Conservation (phyloP, 305 asterid genomes). For the Fraxinus platypoda region DNA sequence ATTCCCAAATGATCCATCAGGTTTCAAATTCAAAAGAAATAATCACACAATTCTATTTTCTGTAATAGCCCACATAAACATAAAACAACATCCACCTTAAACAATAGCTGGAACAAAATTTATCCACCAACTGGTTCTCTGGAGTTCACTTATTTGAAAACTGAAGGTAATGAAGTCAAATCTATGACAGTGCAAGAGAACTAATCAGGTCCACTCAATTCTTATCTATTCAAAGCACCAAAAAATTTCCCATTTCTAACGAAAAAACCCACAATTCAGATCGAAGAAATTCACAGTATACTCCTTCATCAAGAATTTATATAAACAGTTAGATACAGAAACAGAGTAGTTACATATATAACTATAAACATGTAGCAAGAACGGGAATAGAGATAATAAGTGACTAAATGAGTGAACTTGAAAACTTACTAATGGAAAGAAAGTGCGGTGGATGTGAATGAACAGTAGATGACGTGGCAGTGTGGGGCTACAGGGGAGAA, state of each 20-base stretch:
- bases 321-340: conserved; percentile 1
- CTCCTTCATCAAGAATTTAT: background rate
- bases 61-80: background rate
- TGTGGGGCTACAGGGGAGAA: conserved; percentile 13
- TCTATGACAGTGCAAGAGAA: background rate
- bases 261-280: conserved; percentile 26
- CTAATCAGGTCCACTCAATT: background rate
- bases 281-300: conserved; percentile 6
- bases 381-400: background rate
- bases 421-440: background rate
- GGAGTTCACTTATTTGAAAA: background rate
- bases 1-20: conserved; percentile 41
- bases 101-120: background rate
- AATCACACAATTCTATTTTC: background rate
- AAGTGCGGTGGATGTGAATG: conserved; percentile 15
- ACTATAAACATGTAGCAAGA: background rate
- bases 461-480: background rate
- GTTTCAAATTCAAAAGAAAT: conserved; percentile 3
- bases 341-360: conserved; percentile 5
- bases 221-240: background rate
- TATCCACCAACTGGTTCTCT: background rate
- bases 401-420: background rate
- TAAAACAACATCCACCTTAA: background rate
- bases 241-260: background rate
- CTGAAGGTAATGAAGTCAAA: background rate